Base-by-base conservation (phyloP, 23 red algal species). In the Pyropia yezoensis region DNA sequence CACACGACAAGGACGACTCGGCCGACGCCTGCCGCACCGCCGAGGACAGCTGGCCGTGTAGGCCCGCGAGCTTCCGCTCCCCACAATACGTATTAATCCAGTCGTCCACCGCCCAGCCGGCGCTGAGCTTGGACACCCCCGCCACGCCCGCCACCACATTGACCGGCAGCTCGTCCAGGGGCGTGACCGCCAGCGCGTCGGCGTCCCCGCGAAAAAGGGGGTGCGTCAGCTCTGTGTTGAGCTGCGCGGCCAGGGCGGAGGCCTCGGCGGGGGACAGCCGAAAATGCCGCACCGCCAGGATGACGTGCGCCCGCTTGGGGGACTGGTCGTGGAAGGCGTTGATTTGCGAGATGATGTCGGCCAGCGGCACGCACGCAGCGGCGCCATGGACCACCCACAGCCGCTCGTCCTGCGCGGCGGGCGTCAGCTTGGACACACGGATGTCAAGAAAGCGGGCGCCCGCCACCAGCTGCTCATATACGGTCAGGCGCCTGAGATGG, bases 371-470 rank as follows among this genome's bases (percentile, higher is more conserved):
- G 54, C 80, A 85, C 17, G 75, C 50, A 3, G 74, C 80, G 62
- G 69, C 68, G 27, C 80, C 80, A 29, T 85, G 80, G 18, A 66
- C 49, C 24, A 63, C 69, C 80, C 80, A 85, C 54, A 85, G 74
- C 32, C 57, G 33, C 54, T 49, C 17, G 54, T 85, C 80, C 20
- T 49, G 60, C 2, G 12, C 47, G 27, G 27, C 9, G 15, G 80
- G 68, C 1, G 39, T 47, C 33, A 69, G 70, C 33, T 85, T 85
- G 2, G 80, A 67, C 19, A 85, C 80, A 24, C 80, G 67, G 16
- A 85, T 68, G 71, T 85, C 80, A 18, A 85, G 80, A 28, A 85
- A 85, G 39, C 80, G 67, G 15, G 69, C 80, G 7, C 80, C 80
- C 26, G 80, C 80, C 18, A 34, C 69, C 16, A 85, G 27, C 24